Base-by-base conservation (phyloP, 345 rosid genomes). In the Moricandia moricandioides region DNA sequence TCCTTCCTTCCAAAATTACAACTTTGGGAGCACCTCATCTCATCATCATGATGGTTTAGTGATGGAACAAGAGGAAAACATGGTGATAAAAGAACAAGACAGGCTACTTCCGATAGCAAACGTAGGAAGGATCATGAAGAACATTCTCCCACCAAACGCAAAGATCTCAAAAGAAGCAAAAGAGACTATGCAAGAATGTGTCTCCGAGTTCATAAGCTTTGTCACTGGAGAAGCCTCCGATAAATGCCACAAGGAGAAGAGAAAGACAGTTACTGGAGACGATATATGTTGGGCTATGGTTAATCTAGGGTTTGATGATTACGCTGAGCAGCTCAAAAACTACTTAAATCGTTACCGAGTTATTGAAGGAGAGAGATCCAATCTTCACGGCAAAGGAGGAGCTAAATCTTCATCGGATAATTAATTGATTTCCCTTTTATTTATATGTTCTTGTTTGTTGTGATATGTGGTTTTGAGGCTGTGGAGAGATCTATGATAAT, bases 171-270 rank as follows among this genome's bases (percentile, higher is more conserved):
- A 88, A 81, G 93, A 88, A 82, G 88, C 89, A 0, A 88, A 88
- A 73, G 93, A 86, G 71, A 88, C 93, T 26, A 88, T 86, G 90
- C 93, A 88, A 79, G 93, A 88, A 72, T 86, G 93, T 27, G 93
- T 85, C 2, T 88, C 93, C 6, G 93, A 88, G 87, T 88, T 88
- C 81, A 86, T 88, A 9, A 86, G 93, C 84, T 88, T 88, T 31
- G 88, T 88, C 12, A 88, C 90, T 0, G 93, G 89, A 4, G 93
- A 88, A 67, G 93, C 93, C 21, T 88, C 93, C 0, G 89, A 85
- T 45, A 86, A 79, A 73, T 88, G 93, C 31, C 89, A 85, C 84
- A 88, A 83, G 82, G 93, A 88, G 84, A 88, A 88, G 84, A 76
- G 93, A 34, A 88, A 88, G 75, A 86, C 90, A 0, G 85, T 88